phyloP scores from a whole-genome alignment of 2,329 filamentous ascomycete species.

The Aspergillus pseudotamarii region DNA sequence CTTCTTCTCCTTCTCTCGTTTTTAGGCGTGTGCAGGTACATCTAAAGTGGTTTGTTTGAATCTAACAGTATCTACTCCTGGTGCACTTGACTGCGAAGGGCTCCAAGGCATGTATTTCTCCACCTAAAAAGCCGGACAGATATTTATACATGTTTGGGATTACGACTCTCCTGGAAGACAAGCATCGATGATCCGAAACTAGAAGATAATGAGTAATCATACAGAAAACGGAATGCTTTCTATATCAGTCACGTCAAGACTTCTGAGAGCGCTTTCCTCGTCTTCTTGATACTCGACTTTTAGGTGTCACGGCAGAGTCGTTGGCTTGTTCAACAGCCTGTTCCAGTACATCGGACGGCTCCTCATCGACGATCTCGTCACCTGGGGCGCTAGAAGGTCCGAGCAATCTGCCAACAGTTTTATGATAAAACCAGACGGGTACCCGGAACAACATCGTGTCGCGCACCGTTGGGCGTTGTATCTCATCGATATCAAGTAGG shows the following conservation, averaged over 20 bases:
- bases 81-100: background rate
- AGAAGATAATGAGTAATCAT: background rate
- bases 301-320: slow-evolving; percentile 29
- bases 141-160: background rate
- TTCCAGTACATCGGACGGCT: slow-evolving; percentile 25
- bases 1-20: background rate
- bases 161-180: background rate
- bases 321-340: slow-evolving; percentile 23
- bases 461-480: slow-evolving; percentile 72
- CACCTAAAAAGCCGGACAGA: background rate
- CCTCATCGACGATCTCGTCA: slow-evolving; percentile 18
- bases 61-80: background rate
- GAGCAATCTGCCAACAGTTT: slow-evolving; percentile 36
- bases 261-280: slow-evolving; percentile 34
- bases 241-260: slow-evolving; percentile 21
- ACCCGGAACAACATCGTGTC: slow-evolving; percentile 83
- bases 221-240: background rate
- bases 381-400: slow-evolving; percentile 19
- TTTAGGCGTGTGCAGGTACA: background rate
- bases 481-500: slow-evolving; percentile 85
- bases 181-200: background rate
- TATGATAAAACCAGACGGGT: slow-evolving; percentile 71
- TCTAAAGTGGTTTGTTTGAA: background rate
- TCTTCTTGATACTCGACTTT: slow-evolving; percentile 25
- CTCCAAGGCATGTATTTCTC: background rate